Conservation (phyloP, 2,329 filamentous ascomycete genomes). For the Epichloe uncinata region DNA sequence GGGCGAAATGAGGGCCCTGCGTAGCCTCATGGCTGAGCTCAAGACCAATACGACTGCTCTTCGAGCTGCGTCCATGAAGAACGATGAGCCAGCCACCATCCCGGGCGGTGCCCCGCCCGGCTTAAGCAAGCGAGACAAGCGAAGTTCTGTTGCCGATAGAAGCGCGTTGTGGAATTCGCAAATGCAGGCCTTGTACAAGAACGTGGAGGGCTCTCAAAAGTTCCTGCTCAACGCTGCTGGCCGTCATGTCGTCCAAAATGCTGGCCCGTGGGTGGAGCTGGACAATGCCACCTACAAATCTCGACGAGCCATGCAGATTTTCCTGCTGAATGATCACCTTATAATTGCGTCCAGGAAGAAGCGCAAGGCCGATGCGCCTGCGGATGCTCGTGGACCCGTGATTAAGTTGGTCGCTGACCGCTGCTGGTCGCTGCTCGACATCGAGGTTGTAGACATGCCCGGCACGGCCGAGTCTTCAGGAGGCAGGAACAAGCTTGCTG, state of each 20-base stretch:
- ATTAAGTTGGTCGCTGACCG: constrained; percentile 83
- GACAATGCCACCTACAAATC: constrained; percentile 98
- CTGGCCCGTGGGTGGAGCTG: constrained; percentile 85
- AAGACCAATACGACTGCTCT: constrained; percentile 62
- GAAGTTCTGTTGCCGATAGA: constrained; percentile 71
- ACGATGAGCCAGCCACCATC: constrained; percentile 32
- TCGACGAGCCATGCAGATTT: constrained; percentile 75
- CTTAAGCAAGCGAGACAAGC: constrained; percentile 61
- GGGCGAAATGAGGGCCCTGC: constrained; percentile 82
- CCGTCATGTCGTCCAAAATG: constrained; percentile 90
- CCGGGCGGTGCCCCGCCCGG: constrained; percentile 37
- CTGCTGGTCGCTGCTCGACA: constrained; percentile 87
- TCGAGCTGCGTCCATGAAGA: constrained; percentile 42
- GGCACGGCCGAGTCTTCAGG: constrained; percentile 45
- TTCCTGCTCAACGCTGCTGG: constrained; percentile 82
- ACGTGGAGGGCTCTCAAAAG: constrained; percentile 95
- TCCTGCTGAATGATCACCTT: constrained; percentile 87
- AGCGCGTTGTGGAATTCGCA: constrained; percentile 56
- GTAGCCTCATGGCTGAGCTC: constrained; percentile 84
- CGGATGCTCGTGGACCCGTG: constrained; percentile 36
- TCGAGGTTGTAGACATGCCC: constrained; percentile 82
- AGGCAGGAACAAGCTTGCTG: constrained; percentile 51
- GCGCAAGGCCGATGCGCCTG: constrained; percentile 60
- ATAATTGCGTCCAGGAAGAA: constrained; percentile 88
- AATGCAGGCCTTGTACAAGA: constrained; percentile 76